Evolutionary conservation across 129 eudicot genomes (phyloP), one percentile per base, ranked within the genome.

Genomic region (Logfia minima): DNA sequence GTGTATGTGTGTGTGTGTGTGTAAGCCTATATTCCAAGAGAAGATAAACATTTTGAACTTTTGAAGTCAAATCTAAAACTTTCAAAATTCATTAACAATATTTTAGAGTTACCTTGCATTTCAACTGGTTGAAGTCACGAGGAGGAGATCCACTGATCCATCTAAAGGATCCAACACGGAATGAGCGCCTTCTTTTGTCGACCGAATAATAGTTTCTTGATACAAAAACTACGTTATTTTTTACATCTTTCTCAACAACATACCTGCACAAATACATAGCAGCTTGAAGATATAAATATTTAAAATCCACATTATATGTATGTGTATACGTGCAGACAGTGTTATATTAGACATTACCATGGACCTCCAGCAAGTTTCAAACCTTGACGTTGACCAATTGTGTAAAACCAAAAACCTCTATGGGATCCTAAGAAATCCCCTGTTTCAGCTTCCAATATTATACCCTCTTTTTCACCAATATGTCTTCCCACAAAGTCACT

Each of bases 381-480:
- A 62, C 99, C 99, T 83, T 94, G 99, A 35, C 99, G 99, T 80
- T 94, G 97, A 74, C 99, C 99, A 76, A 89, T 87, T 58, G 99
- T 94, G 62, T 94, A 87, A 75, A 94, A 91, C 99, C 97, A 94
- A 82, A 91, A 89, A 24, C 97, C 99, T 43, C 94, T 86, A 73
- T 94, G 99, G 18, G 79, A 76, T 16, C 99, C 99, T 14, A 94
- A 83, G 51, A 89, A 85, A 81, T 91, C 96, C 72, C 99, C 99
- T 0, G 93, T 87, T 83, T 94, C 99, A 24, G 99, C 99, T 89
- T 94, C 99, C 84, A 94, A 79, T 64, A 94, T 91, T 56, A 91
- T 77, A 70, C 99, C 97, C 81, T 91, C 92, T 77, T 37, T 88
- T 86, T 91, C 99, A 74, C 99, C 99, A 66, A 94, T 94, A 62